Percentiles rank a stretch among this genome's conserved stretches.
Conservation (phyloP, 805 yeast species). For the Diddensiella transvaalensis region DNA sequence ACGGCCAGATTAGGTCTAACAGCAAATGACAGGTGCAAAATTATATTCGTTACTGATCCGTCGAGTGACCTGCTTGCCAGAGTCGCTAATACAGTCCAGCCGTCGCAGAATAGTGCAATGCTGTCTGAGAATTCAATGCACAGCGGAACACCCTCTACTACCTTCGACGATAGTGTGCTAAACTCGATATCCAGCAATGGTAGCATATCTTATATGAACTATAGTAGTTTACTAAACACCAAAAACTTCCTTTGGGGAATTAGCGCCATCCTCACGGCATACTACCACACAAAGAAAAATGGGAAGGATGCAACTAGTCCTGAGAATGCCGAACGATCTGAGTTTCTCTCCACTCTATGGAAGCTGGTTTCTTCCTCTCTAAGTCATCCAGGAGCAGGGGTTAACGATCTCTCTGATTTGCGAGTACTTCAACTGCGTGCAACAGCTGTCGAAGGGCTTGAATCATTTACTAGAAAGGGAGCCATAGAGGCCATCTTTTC, state of each 20-base stretch:
- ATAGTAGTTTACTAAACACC: constrained; percentile 6
- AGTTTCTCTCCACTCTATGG: constrained; percentile 18
- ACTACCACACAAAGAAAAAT: constrained; percentile 14
- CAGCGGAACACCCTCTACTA: neutral
- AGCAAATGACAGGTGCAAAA: neutral
- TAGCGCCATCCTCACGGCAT: constrained; percentile 21
- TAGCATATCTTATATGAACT: too few relatives aligned
- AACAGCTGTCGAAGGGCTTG: constrained; percentile 18
- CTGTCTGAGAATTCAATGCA: neutral
- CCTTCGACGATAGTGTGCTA: constrained; percentile 1
- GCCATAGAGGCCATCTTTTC: constrained; percentile 21
- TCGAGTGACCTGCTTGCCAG: neutral
- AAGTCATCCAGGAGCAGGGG: neutral
- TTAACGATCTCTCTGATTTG: constrained; percentile 1
- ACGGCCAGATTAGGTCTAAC: neutral
- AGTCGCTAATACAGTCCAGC: neutral
- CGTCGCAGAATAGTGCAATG: neutral
- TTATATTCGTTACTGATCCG: neutral
- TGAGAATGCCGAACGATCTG: constrained; percentile 8
- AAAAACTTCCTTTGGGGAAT: constrained; percentile 21
- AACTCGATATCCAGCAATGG: neutral
- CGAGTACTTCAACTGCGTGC: constrained; percentile 15
- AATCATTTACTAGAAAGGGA: constrained; percentile 17
- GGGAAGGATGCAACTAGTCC: constrained; percentile 5
- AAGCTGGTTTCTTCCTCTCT: constrained; percentile 18